These are phyloP conservation scores for Trichoderma erinaceum DNA, from an alignment of 495 filamentous ascomycete genomes.

Conservation along the genomic window DNA sequence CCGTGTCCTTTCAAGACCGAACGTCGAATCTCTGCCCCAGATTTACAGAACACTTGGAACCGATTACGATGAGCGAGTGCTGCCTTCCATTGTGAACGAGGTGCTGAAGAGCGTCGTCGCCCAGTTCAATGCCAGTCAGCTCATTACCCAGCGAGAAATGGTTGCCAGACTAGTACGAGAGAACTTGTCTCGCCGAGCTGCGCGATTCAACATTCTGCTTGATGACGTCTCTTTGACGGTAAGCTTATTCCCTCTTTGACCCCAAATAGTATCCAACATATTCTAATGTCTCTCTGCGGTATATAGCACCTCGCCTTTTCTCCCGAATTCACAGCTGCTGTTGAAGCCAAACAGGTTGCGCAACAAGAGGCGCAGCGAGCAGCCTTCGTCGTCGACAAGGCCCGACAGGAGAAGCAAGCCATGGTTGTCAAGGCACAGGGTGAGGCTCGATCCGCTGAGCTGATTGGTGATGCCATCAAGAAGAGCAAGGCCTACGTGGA, in stretches of 20 bases:
- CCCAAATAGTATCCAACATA: neutral
- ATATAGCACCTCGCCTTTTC: constrained; percentile 97
- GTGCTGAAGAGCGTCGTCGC: constrained; percentile 98
- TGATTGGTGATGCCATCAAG: constrained; percentile 99
- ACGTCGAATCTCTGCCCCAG: constrained; percentile 80
- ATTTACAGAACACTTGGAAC: constrained; percentile 94
- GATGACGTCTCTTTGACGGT: constrained; percentile 98
- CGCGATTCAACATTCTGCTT: constrained; percentile 92
- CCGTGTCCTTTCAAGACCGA: constrained; percentile 92
- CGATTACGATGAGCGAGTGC: constrained; percentile 94
- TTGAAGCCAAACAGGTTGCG: constrained; percentile 98
- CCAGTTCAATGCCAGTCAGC: constrained; percentile 96
- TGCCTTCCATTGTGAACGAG: constrained; percentile 97
- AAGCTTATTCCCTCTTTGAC: constrained; percentile 28
- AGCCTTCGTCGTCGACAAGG: constrained; percentile 97
- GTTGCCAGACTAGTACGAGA: constrained; percentile 87
- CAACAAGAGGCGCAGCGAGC: constrained; percentile 97
- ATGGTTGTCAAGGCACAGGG: constrained; percentile 97
- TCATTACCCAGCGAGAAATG: constrained; percentile 98
- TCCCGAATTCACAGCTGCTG: constrained; percentile 96
- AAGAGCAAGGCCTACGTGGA: constrained; percentile 96
- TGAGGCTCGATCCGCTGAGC: constrained; percentile 95
- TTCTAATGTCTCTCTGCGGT: neutral
- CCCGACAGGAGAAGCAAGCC: constrained; percentile 97
- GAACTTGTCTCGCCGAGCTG: constrained; percentile 82